Evolutionary conservation across 176 grass and related monocot genomes (phyloP).

Genomic region (Oryza glumipatula): DNA sequence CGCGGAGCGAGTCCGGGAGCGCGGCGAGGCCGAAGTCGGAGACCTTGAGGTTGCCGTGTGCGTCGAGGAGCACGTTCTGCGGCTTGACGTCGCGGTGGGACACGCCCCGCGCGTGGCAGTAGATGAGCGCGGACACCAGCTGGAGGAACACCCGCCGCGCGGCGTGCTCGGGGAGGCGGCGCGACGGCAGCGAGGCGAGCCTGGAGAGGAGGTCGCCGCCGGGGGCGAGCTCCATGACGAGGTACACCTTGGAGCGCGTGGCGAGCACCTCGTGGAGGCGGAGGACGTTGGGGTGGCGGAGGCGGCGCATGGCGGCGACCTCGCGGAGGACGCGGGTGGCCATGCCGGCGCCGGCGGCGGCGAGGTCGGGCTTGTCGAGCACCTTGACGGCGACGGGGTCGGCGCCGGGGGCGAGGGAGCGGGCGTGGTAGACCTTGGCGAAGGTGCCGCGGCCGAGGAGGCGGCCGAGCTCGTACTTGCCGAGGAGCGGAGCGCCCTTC

Average conservation of each 20-base stretch:
- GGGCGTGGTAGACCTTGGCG: constrained; percentile 90
- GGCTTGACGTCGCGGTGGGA: constrained; percentile 94
- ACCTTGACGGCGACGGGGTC: constrained; percentile 75
- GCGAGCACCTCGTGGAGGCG: constrained; percentile 87
- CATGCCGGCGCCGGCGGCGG: constrained; percentile 41
- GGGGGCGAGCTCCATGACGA: constrained; percentile 88
- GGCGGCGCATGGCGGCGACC: constrained; percentile 85
- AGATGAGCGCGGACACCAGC: constrained; percentile 77
- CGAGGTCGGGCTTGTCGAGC: constrained; percentile 64
- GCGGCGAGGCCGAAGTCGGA: constrained; percentile 95
- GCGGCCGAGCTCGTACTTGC: constrained; percentile 80
- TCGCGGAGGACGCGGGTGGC: constrained; percentile 64
- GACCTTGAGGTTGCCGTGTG: constrained; percentile 72
- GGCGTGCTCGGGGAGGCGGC: constrained; percentile 62
- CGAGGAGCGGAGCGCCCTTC: constrained; percentile 60
- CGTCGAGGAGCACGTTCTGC: constrained; percentile 87
- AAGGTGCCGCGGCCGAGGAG: constrained; percentile 90
- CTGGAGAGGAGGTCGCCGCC: constrained; percentile 75
- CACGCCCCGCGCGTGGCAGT: constrained; percentile 88
- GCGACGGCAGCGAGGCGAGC: constrained; percentile 47
- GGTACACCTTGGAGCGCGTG: constrained; percentile 79
- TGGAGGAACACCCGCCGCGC: constrained; percentile 75
- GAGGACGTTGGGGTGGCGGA: constrained; percentile 82
- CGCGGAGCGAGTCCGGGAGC: constrained; percentile 70
- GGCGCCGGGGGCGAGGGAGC: constrained; percentile 50